A percentile compares a stretch with the other conserved stretches of the same genome.
Evolutionary conservation across 108 stramenopile species (phyloP).

Genomic region (Hondaea fermentalgiana): DNA sequence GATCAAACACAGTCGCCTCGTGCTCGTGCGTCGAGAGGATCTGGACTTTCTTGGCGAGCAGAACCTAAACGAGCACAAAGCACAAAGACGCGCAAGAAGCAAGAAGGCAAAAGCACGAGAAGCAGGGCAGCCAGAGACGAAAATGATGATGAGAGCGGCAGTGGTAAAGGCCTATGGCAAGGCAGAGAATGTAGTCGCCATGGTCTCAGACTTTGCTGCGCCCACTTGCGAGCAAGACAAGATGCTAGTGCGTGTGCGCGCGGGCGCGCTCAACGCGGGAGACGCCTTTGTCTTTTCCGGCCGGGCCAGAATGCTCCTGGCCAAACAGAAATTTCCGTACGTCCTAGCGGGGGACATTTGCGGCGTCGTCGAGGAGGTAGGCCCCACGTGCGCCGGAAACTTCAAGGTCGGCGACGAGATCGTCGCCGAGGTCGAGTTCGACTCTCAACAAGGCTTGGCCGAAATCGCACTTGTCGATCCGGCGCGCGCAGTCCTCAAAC

Average conservation of each 20-base stretch:
- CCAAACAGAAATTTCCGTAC: background rate
- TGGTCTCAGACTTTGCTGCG: background rate
- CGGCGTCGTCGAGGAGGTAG: background rate
- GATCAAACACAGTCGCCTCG: too few species aligned
- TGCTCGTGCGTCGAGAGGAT: too few species aligned
- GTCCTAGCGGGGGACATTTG: background rate
- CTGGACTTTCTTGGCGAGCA: too few species aligned
- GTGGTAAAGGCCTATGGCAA: background rate
- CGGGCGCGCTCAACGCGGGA: background rate
- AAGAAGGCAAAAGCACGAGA: too few species aligned
- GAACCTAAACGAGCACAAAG: too few species aligned
- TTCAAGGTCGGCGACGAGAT: slow-evolving; percentile 1
- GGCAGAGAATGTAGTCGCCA: background rate
- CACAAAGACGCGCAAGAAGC: too few species aligned
- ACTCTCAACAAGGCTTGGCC: background rate
- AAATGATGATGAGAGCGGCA: background rate
- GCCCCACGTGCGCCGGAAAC: background rate
- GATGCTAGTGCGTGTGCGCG: background rate
- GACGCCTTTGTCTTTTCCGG: background rate
- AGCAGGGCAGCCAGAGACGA: too few species aligned
- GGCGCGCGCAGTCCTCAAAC: background rate
- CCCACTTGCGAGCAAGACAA: background rate
- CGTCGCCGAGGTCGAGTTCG: background rate
- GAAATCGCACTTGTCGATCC: background rate
- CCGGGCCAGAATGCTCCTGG: background rate